Evolutionary conservation across 768 basidiomycete species (phyloP).

Genomic region (Boletellus emodensis): DNA sequence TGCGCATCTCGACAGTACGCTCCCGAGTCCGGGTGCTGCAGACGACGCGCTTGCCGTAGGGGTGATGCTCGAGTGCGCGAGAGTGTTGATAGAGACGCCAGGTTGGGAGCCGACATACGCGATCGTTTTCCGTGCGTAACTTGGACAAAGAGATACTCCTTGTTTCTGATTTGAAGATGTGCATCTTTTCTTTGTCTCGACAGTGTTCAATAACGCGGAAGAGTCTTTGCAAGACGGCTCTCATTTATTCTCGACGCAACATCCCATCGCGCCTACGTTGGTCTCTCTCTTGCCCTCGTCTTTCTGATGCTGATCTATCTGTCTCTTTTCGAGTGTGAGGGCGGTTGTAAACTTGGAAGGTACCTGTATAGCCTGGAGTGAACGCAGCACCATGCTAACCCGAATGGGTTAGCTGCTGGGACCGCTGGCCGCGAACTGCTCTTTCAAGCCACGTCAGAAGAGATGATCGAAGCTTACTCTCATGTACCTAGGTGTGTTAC

Average conservation of each 20-base stretch:
- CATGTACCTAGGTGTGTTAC: constrained; percentile 64
- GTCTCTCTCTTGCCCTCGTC: constrained; percentile 25
- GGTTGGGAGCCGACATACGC: constrained; percentile 72
- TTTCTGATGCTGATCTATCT: not conserved
- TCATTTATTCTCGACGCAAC: constrained; percentile 90
- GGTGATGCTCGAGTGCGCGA: constrained; percentile 84
- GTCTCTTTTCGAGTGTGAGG: constrained; percentile 50
- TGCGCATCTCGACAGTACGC: constrained; percentile 83
- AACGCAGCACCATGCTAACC: constrained; percentile 2
- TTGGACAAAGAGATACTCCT: not conserved
- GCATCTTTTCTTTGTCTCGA: not conserved
- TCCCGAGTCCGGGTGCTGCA: constrained; percentile 85
- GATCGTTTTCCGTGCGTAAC: constrained; percentile 72
- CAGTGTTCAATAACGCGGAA: constrained; percentile 94
- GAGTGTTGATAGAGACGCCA: constrained; percentile 66
- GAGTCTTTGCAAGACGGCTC: constrained; percentile 94
- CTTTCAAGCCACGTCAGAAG: constrained; percentile 92
- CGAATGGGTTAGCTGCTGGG: constrained; percentile 61
- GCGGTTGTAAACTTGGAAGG: constrained; percentile 91
- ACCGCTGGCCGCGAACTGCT: constrained; percentile 83
- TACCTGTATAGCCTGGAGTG: constrained; percentile 20
- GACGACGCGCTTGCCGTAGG: constrained; percentile 89
- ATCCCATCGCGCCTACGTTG: constrained; percentile 66
- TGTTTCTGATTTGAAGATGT: not conserved
- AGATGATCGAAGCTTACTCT: constrained; percentile 92